phyloP scores from a whole-genome alignment of 129 eudicot species.

The Escallonia rubra region DNA sequence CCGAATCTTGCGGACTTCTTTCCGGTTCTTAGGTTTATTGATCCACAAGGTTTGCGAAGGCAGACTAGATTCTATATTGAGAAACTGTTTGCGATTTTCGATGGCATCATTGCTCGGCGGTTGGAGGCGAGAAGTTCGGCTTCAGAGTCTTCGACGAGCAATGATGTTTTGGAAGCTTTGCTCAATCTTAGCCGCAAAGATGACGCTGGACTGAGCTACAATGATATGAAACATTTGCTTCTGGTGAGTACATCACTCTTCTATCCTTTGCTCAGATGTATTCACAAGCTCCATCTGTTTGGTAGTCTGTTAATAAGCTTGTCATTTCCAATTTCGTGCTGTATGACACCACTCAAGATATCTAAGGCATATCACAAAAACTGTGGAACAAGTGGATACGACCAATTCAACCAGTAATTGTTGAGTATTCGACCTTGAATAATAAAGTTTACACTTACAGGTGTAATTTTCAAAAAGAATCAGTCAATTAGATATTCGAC shows the following conservation, averaged over 20 bases:
- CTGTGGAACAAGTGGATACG: too few species aligned
- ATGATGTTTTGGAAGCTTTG: conserved; percentile 16
- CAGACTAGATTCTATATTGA: neutral
- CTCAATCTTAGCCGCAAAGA: conserved; percentile 2
- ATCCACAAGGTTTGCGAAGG: conserved; percentile 28
- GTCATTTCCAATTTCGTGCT: too few species aligned
- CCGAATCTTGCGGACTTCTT: conserved; percentile 33
- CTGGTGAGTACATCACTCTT: conserved; percentile 5
- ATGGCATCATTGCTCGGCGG: conserved; percentile 18
- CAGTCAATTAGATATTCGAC: too few species aligned
- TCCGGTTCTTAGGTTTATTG: conserved; percentile 22
- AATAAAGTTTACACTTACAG: too few species aligned
- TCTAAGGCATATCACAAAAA: too few species aligned
- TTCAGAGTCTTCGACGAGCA: neutral
- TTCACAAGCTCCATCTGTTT: too few species aligned
- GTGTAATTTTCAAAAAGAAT: too few species aligned
- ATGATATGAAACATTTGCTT: conserved; percentile 17
- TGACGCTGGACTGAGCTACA: conserved; percentile 1
- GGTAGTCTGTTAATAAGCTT: too few species aligned
- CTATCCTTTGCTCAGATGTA: too few species aligned
- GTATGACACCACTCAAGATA: too few species aligned
- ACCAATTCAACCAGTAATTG: too few species aligned
- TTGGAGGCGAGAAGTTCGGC: conserved; percentile 1
- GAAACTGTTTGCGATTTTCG: conserved; percentile 18
- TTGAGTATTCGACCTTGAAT: too few species aligned